These are phyloP conservation scores for Phycomyces nitens DNA, from an alignment of 192 early-diverging fungal genomes.

Conservation along the genomic window DNA sequence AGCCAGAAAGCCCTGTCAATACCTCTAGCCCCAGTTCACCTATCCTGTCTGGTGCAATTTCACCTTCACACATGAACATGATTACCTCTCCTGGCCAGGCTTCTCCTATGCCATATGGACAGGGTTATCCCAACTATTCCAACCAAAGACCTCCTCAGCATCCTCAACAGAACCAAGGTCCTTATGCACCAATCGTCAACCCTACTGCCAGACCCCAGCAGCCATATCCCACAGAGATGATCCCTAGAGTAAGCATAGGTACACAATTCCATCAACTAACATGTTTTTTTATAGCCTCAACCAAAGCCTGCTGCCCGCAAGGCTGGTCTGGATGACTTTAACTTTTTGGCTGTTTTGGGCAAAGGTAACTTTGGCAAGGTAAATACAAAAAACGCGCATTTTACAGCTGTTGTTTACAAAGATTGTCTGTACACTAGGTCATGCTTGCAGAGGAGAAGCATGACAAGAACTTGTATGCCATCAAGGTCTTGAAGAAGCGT, in stretches of 20 bases:
- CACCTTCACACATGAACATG: not conserved
- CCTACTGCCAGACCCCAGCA: not conserved
- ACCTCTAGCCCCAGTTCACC: not conserved
- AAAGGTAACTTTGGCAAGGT: slow-evolving; percentile 99
- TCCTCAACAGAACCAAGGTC: not conserved
- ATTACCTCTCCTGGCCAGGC: not conserved
- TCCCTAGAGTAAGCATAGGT: not conserved
- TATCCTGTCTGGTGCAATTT: not conserved
- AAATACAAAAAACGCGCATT: too few relatives aligned
- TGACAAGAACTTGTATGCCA: slow-evolving; percentile 81
- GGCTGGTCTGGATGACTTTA: slow-evolving; percentile 89
- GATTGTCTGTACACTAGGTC: slow-evolving; percentile 47
- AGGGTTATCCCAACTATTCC: not conserved
- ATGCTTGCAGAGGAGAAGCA: slow-evolving; percentile 94
- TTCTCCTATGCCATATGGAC: not conserved
- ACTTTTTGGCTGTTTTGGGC: slow-evolving; percentile 90
- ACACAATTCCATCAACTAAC: not conserved
- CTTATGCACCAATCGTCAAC: not conserved
- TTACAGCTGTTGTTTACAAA: too few relatives aligned
- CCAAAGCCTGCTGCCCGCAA: slow-evolving; percentile 37
- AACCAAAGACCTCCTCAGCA: not conserved
- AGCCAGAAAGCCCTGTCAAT: too few relatives aligned
- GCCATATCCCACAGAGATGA: not conserved
- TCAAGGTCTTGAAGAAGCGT: slow-evolving; percentile 98
- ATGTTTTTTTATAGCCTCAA: not conserved